Evolutionary conservation across 306 rosid species (phyloP).

Genomic region (Luffa acutangula): DNA sequence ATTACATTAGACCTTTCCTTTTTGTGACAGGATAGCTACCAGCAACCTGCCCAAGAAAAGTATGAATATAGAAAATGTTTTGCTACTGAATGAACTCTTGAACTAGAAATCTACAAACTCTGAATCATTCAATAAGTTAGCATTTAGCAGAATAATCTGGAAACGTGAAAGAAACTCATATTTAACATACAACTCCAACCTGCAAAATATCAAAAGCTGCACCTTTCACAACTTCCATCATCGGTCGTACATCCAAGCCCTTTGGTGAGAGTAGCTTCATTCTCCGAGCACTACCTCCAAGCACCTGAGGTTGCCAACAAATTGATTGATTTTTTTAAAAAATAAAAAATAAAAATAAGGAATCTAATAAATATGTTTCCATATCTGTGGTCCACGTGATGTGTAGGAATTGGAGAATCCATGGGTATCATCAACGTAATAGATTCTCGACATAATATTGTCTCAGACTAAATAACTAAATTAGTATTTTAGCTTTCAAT

Average conservation of each 20-base stretch:
- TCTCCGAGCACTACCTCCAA: slow-evolving; percentile 90
- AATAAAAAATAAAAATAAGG: background rate
- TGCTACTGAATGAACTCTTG: background rate
- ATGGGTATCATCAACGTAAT: background rate
- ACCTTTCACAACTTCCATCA: slow-evolving; percentile 99
- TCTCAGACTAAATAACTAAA: background rate
- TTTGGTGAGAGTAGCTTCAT: slow-evolving; percentile 80
- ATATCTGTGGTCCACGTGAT: background rate
- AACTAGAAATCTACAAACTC: background rate
- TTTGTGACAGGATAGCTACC: background rate
- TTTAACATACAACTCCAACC: slow-evolving; percentile 24
- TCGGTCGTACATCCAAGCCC: slow-evolving; percentile 96
- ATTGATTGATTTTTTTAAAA: background rate
- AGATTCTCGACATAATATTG: background rate
- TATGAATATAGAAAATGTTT: background rate
- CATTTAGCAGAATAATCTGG: background rate
- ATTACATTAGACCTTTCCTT: background rate
- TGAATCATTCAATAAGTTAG: background rate
- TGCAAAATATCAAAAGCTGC: slow-evolving; percentile 90
- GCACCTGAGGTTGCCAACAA: slow-evolving; percentile 35
- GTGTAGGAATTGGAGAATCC: background rate
- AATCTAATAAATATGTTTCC: background rate
- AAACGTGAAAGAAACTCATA: slow-evolving; percentile 3
- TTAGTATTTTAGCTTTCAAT: background rate
- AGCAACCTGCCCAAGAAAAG: background rate